Evolutionary conservation across 108 stramenopile genomes (phyloP), one percentile per base, ranked within the genome.

Genomic region (Pseudonitzschia pungens): DNA sequence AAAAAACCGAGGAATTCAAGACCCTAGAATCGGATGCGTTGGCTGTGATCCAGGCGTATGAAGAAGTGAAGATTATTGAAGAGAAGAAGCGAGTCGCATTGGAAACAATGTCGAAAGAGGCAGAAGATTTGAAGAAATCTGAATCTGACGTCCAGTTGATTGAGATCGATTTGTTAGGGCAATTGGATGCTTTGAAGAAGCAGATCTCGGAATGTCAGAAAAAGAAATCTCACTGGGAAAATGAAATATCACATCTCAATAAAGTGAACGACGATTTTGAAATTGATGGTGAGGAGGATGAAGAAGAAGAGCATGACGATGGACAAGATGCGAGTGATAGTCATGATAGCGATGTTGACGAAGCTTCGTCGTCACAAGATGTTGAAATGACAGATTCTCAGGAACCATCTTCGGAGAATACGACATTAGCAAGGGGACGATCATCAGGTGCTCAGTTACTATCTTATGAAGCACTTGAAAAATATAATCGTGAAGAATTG

Each of bases 121-220:
- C 71, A 26, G 91, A 92, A 26, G 91, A 84, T 24, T 70, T 93
- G 28, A 87, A 89, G 73, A 71, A 84, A 41, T 75, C 73, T 55
- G 83, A 92, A 65, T 77, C 85, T 33, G 89, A 92, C 50, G 65
- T 85, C 54, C 89, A 92, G 70, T 80, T 80, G 43, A 74, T 59
- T 29, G 93, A 91, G 52, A 90, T 96, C 9, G 97, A 98, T 59
- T 67, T 97, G 41, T 44, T 72, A 50, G 92, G 84, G 8, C 84
- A 96, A 75, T 65, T 92, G 32, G 89, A 94, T 52, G 78, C 82
- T 60, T 73, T 89, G 26, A 87, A 88, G 9, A 91, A 96, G 70
- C 80, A 84, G 56, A 69, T 89, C 56, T 77, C 83, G 53, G 96
- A 93, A 26, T 75, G 67, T 27, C 77, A 76, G 31, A 85, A 82